phyloP scores from a whole-genome alignment of 495 filamentous ascomycete genomes.

The Articulospora tetracladia region DNA sequence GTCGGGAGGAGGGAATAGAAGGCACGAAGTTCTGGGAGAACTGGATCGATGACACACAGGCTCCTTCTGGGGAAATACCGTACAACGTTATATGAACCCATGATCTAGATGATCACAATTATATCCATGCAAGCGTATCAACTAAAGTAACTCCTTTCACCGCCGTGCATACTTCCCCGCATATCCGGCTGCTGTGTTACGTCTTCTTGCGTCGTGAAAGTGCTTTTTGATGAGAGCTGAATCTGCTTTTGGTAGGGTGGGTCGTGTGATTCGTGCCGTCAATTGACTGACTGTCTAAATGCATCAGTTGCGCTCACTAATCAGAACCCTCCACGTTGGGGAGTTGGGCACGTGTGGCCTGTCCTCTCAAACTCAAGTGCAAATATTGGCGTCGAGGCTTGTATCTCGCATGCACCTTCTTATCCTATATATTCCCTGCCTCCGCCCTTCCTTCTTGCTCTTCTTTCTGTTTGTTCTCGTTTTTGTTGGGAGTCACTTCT shows the following conservation, averaged over 20 bases:
- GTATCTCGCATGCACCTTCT: neutral
- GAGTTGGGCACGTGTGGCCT: neutral
- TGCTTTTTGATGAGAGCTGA: neutral
- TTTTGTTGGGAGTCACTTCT: neutral
- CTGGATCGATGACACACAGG: slow-evolving; percentile 27
- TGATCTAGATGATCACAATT: neutral
- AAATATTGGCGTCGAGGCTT: neutral
- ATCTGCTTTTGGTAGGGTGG: neutral
- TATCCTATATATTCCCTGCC: neutral
- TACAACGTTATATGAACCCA: slow-evolving; percentile 13
- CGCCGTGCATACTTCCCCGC: neutral
- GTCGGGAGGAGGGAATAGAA: slow-evolving; percentile 80
- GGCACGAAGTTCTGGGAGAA: slow-evolving; percentile 83
- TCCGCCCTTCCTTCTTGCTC: neutral
- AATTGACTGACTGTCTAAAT: neutral
- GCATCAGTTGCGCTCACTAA: neutral
- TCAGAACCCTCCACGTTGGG: slow-evolving; percentile 1
- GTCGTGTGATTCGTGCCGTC: neutral
- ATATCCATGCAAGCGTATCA: neutral
- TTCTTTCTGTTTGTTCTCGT: neutral
- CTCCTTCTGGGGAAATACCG: neutral
- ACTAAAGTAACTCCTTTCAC: neutral
- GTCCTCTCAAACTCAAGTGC: neutral
- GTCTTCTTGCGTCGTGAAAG: neutral
- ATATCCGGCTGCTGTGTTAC: neutral